Base-by-base conservation (phyloP, 306 rosid genomes). In the Dalbergia cochinchinensis region DNA sequence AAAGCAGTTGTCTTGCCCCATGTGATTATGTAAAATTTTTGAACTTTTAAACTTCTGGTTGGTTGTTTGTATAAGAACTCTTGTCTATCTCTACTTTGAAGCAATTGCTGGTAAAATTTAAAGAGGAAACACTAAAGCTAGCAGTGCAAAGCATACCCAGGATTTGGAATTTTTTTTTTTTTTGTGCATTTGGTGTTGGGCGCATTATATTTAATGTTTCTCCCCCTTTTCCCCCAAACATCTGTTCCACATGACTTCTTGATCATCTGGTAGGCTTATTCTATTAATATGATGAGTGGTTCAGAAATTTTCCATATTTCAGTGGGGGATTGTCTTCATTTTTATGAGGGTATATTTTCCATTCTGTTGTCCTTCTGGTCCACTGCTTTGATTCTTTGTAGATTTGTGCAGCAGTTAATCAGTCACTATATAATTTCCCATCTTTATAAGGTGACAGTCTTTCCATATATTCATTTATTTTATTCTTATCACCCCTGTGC, bases 381-480 rank as follows among this genome's bases (percentile, higher is more conserved):
- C 53, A 16, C 22, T 34, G 71, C 53, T 33, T 64, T 55, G 7
- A 64, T 71, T 10, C 53, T 71, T 7, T 51, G 31, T 58, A 69
- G 78, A 48, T 68, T 81, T 44, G 69, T 50, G 31, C 54, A 41
- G 61, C 42, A 71, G 54, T 74, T 55, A 71, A 6, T 37, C 41
- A 37, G 41, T 37, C 3, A 26, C 75, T 54, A 31, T 71, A 13
- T 68, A 5, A 47, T 47, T 51, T 54, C 18, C 69, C 62, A 54
- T 77, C 55, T 70, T 69, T 53, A 70, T 41, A 61, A 8, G 62
- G 51, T 39, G n/a, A 7, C 78, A 16, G 72, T 71, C 65, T 37
- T 69, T 69, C 39, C 71, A 37, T 22, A 0, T 34, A 26, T 26
- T 62, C 45, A 4, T 70, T 33, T 64, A 15, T 11, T 70, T 61